phyloP scores from a whole-genome alignment of 78 protist species.

The Dictyostelium brefeldianum region DNA sequence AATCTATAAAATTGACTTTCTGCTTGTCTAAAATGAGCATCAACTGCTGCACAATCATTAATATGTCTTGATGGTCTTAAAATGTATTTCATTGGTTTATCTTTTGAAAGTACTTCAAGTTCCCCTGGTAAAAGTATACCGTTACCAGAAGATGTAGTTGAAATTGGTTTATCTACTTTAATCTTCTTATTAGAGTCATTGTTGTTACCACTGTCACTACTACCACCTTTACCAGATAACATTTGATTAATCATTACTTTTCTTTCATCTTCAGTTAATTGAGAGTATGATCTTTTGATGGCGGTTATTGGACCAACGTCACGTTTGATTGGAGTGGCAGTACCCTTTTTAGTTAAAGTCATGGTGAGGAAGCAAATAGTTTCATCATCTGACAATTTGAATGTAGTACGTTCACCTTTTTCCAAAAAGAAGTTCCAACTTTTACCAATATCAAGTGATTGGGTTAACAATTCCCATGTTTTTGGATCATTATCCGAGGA shows the following conservation, averaged over 20 bases:
- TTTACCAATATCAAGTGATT: constrained; percentile 22
- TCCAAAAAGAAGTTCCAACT: background rate
- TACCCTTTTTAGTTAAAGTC: background rate
- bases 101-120: constrained; percentile 37
- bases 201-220: background rate
- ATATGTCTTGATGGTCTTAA: constrained; percentile 52
- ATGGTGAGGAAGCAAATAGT: constrained; percentile 8
- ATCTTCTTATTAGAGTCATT: background rate
- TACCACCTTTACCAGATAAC: background rate
- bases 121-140: constrained; percentile 51
- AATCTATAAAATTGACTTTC: constrained; percentile 64
- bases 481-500: background rate
- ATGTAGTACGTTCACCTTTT: background rate
- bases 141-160: background rate
- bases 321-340: background rate
- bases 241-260: constrained; percentile 22
- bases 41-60: background rate
- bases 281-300: constrained; percentile 46
- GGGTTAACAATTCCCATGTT: constrained; percentile 6
- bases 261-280: constrained; percentile 63
- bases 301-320: constrained; percentile 37
- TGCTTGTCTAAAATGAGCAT: constrained; percentile 54
- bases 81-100: constrained; percentile 57
- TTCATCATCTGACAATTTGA: constrained; percentile 20
- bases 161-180: background rate